Percentiles rank a stretch among this genome's conserved stretches.
Evolutionary conservation across 345 rosid genomes (phyloP).

Genomic region (Moringa oleifera): DNA sequence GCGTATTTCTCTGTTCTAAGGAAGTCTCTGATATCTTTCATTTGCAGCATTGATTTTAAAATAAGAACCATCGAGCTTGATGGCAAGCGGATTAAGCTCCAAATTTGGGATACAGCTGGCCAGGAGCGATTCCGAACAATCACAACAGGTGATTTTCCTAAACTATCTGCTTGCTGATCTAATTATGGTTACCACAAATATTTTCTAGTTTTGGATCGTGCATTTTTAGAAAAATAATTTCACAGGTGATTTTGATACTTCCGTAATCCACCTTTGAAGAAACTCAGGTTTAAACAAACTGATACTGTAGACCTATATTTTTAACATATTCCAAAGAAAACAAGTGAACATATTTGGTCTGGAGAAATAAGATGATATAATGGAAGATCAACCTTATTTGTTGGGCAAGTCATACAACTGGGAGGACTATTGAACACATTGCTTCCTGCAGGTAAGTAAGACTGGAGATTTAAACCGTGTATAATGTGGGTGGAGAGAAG

Average conservation of each 20-base stretch:
- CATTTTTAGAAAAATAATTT: conserved; percentile 1
- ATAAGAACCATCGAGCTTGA: conserved; percentile 80
- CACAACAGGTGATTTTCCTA: conserved; percentile 59
- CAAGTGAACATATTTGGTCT: neutral
- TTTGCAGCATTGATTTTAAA: conserved; percentile 69
- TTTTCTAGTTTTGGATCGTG: neutral
- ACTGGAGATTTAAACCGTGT: neutral
- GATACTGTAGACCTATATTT: neutral
- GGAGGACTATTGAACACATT: neutral
- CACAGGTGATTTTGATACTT: neutral
- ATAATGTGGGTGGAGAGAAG: neutral
- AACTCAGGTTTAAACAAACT: neutral
- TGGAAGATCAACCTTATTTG: neutral
- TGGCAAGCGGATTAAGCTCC: conserved; percentile 68
- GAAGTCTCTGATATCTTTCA: neutral
- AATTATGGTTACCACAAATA: neutral
- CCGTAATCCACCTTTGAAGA: conserved; percentile 1
- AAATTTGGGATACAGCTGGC: conserved; percentile 84
- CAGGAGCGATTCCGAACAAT: conserved; percentile 88
- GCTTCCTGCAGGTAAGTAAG: neutral
- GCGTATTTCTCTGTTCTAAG: conserved; percentile 1
- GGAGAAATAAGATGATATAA: neutral
- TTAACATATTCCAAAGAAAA: neutral
- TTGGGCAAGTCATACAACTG: neutral
- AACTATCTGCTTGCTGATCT: neutral